Percentiles rank a stretch among this genome's conserved stretches.
Evolutionary conservation across 768 basidiomycete species (phyloP).

Genomic region (Infundibulicybe gibba): DNA sequence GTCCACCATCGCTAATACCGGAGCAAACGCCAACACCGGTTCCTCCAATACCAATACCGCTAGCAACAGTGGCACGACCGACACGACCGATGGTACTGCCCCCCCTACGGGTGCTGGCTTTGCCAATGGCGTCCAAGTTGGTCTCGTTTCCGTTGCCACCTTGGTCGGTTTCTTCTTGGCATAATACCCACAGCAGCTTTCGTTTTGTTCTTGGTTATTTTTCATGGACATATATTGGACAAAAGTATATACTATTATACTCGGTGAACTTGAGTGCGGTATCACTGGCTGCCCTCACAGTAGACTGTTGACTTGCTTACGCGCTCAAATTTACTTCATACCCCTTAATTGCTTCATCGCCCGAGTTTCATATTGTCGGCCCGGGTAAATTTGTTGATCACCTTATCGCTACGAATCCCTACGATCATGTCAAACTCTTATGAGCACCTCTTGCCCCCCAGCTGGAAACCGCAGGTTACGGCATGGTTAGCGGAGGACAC

Average conservation of each 20-base stretch:
- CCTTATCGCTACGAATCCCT: neutral
- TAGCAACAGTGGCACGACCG: neutral
- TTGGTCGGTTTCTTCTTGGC: conserved; percentile 14
- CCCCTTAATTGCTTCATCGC: too few species aligned
- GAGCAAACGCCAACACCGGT: conserved; percentile 10
- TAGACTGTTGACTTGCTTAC: too few species aligned
- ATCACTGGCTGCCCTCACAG: too few species aligned
- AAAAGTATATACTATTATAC: too few species aligned
- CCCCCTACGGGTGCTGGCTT: neutral
- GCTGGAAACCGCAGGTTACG: conserved; percentile 81
- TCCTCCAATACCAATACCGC: conserved; percentile 6
- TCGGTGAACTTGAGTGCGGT: too few species aligned
- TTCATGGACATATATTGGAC: too few species aligned
- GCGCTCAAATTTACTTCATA: too few species aligned
- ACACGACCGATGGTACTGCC: conserved; percentile 2
- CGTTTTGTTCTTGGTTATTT: too few species aligned
- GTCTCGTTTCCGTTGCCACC: conserved; percentile 22
- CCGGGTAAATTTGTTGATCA: too few species aligned
- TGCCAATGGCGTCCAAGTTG: conserved; percentile 13
- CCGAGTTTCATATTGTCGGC: too few species aligned
- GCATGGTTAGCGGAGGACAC: conserved; percentile 91
- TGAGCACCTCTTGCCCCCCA: conserved; percentile 84
- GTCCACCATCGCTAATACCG: conserved; percentile 6
- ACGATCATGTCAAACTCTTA: conserved; percentile 29
- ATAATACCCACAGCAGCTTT: conserved; percentile 5